These are phyloP conservation scores for Clarireedia sp. DNA, from an alignment of 2,329 filamentous ascomycete genomes.

Conservation along the genomic window DNA sequence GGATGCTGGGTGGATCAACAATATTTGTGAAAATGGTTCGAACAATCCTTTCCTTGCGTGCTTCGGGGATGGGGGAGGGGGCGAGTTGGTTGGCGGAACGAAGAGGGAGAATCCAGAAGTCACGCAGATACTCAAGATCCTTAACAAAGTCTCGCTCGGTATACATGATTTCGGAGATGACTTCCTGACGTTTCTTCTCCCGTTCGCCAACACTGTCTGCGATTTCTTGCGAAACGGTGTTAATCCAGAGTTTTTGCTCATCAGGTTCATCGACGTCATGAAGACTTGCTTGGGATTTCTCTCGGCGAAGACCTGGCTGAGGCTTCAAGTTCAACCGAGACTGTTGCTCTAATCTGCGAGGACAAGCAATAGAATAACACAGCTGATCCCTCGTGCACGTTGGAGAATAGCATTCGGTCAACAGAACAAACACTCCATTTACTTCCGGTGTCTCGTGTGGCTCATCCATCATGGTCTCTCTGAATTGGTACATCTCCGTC, in stretches of 20 bases:
- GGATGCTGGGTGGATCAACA: constrained; percentile 72
- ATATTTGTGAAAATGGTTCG: constrained; percentile 94
- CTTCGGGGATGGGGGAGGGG: constrained; percentile 79
- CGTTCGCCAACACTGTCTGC: constrained; percentile 81
- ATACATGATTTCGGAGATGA: constrained; percentile 98
- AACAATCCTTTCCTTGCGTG: constrained; percentile 82
- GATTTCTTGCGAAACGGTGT: constrained; percentile 91
- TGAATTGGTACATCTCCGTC: constrained; percentile 93
- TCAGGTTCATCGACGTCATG: constrained; percentile 87
- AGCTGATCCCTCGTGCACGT: constrained; percentile 93
- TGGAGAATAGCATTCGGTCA: constrained; percentile 96
- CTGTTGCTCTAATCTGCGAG: constrained; percentile 86
- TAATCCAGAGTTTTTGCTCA: constrained; percentile 98
- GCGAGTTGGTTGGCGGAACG: constrained; percentile 56
- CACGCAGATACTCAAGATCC: constrained; percentile 91
- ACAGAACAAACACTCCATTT: constrained; percentile 90
- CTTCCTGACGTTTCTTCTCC: constrained; percentile 96
- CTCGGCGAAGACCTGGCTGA: constrained; percentile 66
- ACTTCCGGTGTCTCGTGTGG: constrained; percentile 64
- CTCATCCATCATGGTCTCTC: constrained; percentile 82
- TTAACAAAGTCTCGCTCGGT: constrained; percentile 98
- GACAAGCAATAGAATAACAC: constrained; percentile 97
- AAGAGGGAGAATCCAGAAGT: constrained; percentile 96
- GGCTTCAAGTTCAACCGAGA: constrained; percentile 89
- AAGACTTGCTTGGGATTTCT: constrained; percentile 60